These are phyloP conservation scores for Yarrowia hollandica DNA, from an alignment of 805 yeast genomes.

Conservation along the genomic window DNA sequence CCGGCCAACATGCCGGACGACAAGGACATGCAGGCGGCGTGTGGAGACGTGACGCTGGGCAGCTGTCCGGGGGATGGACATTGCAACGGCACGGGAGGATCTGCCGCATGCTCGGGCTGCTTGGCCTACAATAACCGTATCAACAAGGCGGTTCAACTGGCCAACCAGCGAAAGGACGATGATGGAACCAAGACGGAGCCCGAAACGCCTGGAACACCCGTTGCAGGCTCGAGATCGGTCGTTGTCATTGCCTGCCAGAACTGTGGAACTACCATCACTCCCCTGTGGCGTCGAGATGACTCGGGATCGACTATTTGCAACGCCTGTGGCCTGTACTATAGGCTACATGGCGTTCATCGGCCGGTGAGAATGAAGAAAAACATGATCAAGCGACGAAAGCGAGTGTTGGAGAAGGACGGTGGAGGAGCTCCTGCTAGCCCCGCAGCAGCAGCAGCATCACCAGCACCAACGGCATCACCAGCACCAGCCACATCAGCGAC, in stretches of 20 bases:
- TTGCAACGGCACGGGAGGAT: conserved; percentile 87
- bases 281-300: conserved; percentile 82
- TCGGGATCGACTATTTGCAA: conserved; percentile 82
- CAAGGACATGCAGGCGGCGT: conserved; percentile 24
- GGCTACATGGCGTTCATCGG: conserved; percentile 72
- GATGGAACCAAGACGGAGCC: conserved; percentile 22
- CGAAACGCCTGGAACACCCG: conserved; percentile 5
- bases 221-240: conserved; percentile 38
- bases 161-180: conserved; percentile 29
- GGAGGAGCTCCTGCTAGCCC: too few relatives aligned
- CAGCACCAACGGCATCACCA: background rate
- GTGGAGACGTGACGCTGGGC: conserved; percentile 24
- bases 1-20: conserved; percentile 25
- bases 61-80: conserved; percentile 72
- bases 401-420: conserved; percentile 42
- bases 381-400: conserved; percentile 72
- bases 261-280: conserved; percentile 83
- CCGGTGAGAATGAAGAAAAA: conserved; percentile 73
- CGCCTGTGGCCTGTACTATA: conserved; percentile 77
- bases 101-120: conserved; percentile 76
- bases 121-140: conserved; percentile 76
- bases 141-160: conserved; percentile 33
- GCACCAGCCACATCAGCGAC: background rate
- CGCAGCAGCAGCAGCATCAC: conserved; percentile 11
- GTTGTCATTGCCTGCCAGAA: conserved; percentile 77